A percentile compares a stretch with the other conserved stretches of the same genome.
Conservation (phyloP, 192 early-diverging fungal genomes). For the Martensiomyces pterosporus region DNA sequence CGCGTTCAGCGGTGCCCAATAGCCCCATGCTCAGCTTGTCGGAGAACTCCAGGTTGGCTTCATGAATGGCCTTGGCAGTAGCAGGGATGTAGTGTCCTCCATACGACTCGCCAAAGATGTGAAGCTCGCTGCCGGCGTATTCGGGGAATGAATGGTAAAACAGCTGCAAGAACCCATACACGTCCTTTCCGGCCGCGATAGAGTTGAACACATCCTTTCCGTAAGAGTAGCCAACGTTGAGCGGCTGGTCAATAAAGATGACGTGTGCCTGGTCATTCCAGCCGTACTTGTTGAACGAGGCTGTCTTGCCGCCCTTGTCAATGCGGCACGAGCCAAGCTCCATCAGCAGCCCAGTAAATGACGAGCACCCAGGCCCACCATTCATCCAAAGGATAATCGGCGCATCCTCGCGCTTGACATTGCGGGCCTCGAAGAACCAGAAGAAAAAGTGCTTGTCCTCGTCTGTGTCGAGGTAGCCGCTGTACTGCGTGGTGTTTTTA, state of each 20-base stretch:
- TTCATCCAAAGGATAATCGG: slow-evolving; percentile 79
- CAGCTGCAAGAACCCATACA: slow-evolving; percentile 89
- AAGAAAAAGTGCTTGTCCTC: slow-evolving; percentile 85
- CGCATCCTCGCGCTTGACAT: slow-evolving; percentile 57
- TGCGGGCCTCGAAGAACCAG: slow-evolving; percentile 95
- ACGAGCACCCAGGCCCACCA: slow-evolving; percentile 82
- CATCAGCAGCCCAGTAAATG: slow-evolving; percentile 74
- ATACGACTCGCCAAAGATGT: slow-evolving; percentile 85
- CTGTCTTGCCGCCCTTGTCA: slow-evolving; percentile 65
- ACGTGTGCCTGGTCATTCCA: slow-evolving; percentile 93
- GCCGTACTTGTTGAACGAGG: slow-evolving; percentile 65
- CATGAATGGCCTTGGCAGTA: slow-evolving; percentile 75
- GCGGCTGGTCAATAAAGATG: slow-evolving; percentile 83
- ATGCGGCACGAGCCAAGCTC: slow-evolving; percentile 87
- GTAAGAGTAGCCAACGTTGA: slow-evolving; percentile 90
- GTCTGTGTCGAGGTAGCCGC: slow-evolving; percentile 69
- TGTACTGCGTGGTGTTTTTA: slow-evolving; percentile 82
- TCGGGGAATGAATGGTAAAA: slow-evolving; percentile 85
- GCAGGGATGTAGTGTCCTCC: slow-evolving; percentile 95
- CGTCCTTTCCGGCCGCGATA: slow-evolving; percentile 74
- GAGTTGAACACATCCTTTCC: slow-evolving; percentile 69
- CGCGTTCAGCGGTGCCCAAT: slow-evolving; percentile 28
- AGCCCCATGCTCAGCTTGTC: slow-evolving; percentile 12
- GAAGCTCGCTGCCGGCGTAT: slow-evolving; percentile 74
- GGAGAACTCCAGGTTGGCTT: slow-evolving; percentile 61